Evolutionary conservation across 1,139 yeast genomes (phyloP).

Genomic region (Blastobotrys apis): DNA sequence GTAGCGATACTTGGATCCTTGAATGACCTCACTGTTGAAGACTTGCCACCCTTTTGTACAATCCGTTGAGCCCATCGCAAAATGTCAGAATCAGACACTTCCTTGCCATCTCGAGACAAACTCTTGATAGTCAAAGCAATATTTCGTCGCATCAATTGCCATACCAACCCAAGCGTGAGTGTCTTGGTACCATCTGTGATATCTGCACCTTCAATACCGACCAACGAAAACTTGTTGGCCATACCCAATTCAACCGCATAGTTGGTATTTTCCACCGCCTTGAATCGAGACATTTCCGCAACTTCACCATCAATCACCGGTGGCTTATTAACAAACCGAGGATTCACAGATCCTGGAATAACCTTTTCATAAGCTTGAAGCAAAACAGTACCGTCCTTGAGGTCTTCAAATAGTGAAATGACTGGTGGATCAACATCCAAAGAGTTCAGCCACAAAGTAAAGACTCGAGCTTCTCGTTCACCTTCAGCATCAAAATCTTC

Average conservation of each 20-base stretch:
- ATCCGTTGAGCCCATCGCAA: slow-evolving; percentile 90
- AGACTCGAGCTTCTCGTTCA: slow-evolving; percentile 98
- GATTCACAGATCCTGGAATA: slow-evolving; percentile 84
- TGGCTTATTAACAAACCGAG: slow-evolving; percentile 75
- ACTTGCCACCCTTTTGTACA: slow-evolving; percentile 78
- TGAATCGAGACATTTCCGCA: slow-evolving; percentile 73
- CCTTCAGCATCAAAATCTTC: slow-evolving; percentile 98
- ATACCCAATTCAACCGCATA: slow-evolving; percentile 96
- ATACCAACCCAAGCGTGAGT: slow-evolving; percentile 88
- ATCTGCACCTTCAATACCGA: slow-evolving; percentile 97
- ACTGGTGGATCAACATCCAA: slow-evolving; percentile 95
- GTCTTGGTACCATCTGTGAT: slow-evolving; percentile 91
- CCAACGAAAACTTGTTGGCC: slow-evolving; percentile 84
- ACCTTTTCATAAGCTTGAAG: slow-evolving; percentile 95
- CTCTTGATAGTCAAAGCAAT: slow-evolving; percentile 77
- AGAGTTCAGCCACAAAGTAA: slow-evolving; percentile 94
- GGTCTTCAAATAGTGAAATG: slow-evolving; percentile 85
- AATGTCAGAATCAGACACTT: slow-evolving; percentile 77
- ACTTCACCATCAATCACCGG: slow-evolving; percentile 54
- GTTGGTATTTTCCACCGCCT: slow-evolving; percentile 92
- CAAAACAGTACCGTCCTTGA: slow-evolving; percentile 86
- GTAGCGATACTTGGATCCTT: slow-evolving; percentile 71
- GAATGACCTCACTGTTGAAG: slow-evolving; percentile 68
- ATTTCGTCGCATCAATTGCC: slow-evolving; percentile 98
- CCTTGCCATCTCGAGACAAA: slow-evolving; percentile 67